These are phyloP conservation scores for Xylariomycetidae sp. DNA, from an alignment of 2,329 filamentous ascomycete species.

Conservation along the genomic window DNA sequence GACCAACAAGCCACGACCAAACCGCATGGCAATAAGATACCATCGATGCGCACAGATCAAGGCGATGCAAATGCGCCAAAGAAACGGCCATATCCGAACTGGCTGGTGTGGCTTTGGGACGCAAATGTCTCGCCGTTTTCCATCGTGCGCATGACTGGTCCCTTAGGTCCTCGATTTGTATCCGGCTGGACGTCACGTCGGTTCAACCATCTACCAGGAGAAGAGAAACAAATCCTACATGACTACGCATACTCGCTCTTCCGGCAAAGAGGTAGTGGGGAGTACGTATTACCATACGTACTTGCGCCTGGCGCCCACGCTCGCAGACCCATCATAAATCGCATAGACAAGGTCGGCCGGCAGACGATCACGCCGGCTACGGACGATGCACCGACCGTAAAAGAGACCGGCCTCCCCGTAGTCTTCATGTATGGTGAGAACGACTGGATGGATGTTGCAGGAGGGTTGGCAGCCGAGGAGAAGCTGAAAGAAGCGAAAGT, in stretches of 20 bases:
- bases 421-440: constrained; percentile 96
- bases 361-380: constrained; percentile 45
- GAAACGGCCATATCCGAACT: constrained; percentile 66
- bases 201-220: constrained; percentile 79
- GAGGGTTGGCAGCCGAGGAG: constrained; percentile 74
- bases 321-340: constrained; percentile 77
- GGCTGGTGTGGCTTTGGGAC: constrained; percentile 94
- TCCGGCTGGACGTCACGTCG: constrained; percentile 92
- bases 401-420: constrained; percentile 69
- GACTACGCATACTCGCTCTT: constrained; percentile 94
- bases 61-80: constrained; percentile 27
- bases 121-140: constrained; percentile 95
- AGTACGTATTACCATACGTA: constrained; percentile 89
- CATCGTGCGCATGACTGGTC: constrained; percentile 80
- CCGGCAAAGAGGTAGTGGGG: constrained; percentile 83
- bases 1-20: constrained; percentile 51
- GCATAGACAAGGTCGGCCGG: constrained; percentile 83
- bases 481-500: constrained; percentile 67
- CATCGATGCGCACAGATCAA: constrained; percentile 35
- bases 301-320: constrained; percentile 92
- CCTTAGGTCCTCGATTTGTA: constrained; percentile 84
- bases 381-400: constrained; percentile 25
- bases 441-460: constrained; percentile 97
- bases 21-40: constrained; percentile 25
- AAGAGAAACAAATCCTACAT: constrained; percentile 80